Evolutionary conservation across 805 yeast species (phyloP).

Genomic region (Nakazawaea siamensis): DNA sequence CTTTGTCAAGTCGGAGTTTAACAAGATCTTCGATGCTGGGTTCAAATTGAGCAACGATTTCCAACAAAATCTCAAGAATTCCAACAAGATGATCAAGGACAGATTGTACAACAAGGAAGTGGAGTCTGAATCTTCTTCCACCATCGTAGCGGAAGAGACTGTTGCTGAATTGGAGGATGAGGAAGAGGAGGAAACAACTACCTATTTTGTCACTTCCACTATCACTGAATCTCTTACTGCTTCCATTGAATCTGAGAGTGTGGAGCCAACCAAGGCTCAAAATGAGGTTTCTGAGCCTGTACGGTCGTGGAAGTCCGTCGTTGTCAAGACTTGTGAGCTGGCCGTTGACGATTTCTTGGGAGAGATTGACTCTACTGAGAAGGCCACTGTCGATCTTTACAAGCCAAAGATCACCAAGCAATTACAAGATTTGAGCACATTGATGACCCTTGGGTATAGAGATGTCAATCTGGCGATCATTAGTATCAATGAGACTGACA

Average conservation of each 20-base stretch:
- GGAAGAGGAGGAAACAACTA: constrained; percentile 5
- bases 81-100: constrained; percentile 9
- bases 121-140: not conserved
- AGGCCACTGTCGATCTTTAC: constrained; percentile 17
- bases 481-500: constrained; percentile 21
- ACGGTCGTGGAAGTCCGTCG: constrained; percentile 4
- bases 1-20: constrained; percentile 22
- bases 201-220: not conserved
- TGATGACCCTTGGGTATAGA: constrained; percentile 18
- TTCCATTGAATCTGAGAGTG: not conserved
- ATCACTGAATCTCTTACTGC: not conserved
- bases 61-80: constrained; percentile 12
- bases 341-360: constrained; percentile 29
- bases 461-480: constrained; percentile 18
- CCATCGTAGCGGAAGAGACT: not conserved
- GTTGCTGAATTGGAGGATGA: not conserved
- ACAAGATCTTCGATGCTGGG: constrained; percentile 20
- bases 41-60: constrained; percentile 19
- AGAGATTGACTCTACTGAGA: constrained; percentile 25
- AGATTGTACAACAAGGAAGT: constrained; percentile 5
- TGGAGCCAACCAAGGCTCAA: constrained; percentile 1
- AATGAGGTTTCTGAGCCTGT: constrained; percentile 10
- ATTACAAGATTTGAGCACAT: constrained; percentile 25
- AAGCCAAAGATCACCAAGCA: constrained; percentile 23
- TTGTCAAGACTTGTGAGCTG: constrained; percentile 10